Base-by-base conservation (phyloP, 2,329 filamentous ascomycete species). In the Hymenoscyphus infarciens region DNA sequence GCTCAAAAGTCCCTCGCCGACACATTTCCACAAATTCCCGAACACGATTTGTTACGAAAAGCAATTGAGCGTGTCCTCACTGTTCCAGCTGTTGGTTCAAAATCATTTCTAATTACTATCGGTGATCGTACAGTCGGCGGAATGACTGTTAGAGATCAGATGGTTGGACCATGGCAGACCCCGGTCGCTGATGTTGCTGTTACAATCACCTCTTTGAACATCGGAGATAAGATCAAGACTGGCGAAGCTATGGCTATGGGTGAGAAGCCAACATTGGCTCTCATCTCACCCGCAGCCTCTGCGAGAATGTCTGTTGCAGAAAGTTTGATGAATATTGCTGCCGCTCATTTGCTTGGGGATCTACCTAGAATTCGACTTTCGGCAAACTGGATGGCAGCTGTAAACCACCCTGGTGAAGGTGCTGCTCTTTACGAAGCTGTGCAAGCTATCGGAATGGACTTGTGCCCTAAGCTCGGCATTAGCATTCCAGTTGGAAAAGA, bases 331-430 rank as follows among this genome's bases (percentile, higher is more conserved):
- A 99, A 99, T 76, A 81, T 99, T 63, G 92, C 91, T 42, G 95
- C 95, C 60, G 95, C 95, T 61, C 91, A 88, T 22, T 83, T 90
- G 74, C 78, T 75, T 25, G 87, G 90, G 61, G 70, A 72, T 49
- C 80, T 98, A 59, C 84, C 84, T 64, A 87, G 91, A 53, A 87
- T 98, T 65, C 89, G 94, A 74, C 84, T 98, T 10, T 97, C 93
- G 2, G 94, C 94, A 57, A 98, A 99, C 79, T 99, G 94, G 94
- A 98, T 98, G 95, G 93, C 92, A 2, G 94, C 94, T n/a, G 91
- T 93, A 64, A 92, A 87, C 73, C 92, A 97, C 75, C 88, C 91
- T 25, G 95, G 95, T 56, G 95, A 99, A 77, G 93, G 92, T 49
- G 93, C 94, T 45, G 92, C 89, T 16, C 82, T 98, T 35, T 98